phyloP scores from a whole-genome alignment of 2,329 filamentous ascomycete genomes.

The Bipolaris oryzae region DNA sequence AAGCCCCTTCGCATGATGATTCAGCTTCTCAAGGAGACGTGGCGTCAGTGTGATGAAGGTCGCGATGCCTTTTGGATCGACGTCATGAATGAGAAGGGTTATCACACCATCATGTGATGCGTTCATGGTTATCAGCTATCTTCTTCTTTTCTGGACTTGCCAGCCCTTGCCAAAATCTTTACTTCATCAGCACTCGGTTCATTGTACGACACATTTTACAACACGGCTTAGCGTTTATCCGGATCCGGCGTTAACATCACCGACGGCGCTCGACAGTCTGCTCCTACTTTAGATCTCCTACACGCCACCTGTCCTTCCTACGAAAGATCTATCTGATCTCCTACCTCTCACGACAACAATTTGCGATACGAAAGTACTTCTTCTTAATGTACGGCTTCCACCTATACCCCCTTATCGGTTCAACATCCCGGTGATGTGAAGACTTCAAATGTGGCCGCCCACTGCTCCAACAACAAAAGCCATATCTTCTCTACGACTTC shows the following conservation, averaged over 20 bases:
- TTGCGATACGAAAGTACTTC: conserved; percentile 18
- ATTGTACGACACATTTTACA: conserved; percentile 9
- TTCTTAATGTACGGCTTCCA: conserved; percentile 38
- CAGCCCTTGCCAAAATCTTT: conserved; percentile 5
- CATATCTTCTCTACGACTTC: conserved; percentile 1
- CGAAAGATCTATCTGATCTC: conserved; percentile 22
- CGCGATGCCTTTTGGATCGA: conserved; percentile 62
- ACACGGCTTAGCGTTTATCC: conserved; percentile 3
- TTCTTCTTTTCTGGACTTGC: conserved; percentile 6
- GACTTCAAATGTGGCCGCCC: conserved; percentile 18
- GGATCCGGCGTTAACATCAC: conserved; percentile 11
- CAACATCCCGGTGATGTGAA: conserved; percentile 34
- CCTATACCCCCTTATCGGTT: conserved; percentile 20
- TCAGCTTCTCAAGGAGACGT: conserved; percentile 59
- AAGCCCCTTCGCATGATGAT: conserved; percentile 59
- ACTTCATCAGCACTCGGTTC: conserved; percentile 1
- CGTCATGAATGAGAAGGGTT: conserved; percentile 62
- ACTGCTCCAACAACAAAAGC: conserved; percentile 14
- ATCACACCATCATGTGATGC: conserved; percentile 62
- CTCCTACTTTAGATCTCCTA: conserved; percentile 15
- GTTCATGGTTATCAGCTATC: conserved; percentile 6
- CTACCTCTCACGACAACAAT: conserved; percentile 19
- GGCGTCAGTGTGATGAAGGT: conserved; percentile 58
- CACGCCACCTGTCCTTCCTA: conserved; percentile 10
- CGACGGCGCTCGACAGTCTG: conserved; percentile 17